Base-by-base conservation (phyloP, 768 basidiomycete species). In the Russula compacta region DNA sequence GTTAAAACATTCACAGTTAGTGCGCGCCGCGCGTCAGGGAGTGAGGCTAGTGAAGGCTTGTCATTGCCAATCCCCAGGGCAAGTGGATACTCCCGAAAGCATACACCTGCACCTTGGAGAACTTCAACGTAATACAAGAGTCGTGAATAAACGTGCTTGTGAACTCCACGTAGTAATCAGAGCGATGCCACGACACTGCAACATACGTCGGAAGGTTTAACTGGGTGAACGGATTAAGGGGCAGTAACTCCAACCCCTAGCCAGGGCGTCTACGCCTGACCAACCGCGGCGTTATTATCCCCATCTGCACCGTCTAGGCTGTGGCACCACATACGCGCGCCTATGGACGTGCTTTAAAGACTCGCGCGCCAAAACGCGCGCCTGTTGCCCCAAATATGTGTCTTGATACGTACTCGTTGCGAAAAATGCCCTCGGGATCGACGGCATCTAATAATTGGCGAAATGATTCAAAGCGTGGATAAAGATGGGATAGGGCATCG, bases 381-480 rank as follows among this genome's bases (percentile, higher is more conserved):
- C 70, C 77, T 35, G 64, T 74, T 62, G 76, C 77, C 53, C 91
- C 91, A 67, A 91, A 82, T 39, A 98, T 76, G 74, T 98, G 95
- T 64, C 95, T 81, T 65, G 86, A 79, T 54, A 95, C 83, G 70
- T 98, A 97, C 73, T 89, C 86, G 69, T 95, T 97, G 56, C 87
- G 83, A 78, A 95, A 88, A 57, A 87, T 74, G 46, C 89, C 88
- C 60, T 72, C 69, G 5, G 87, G 85, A 77, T 98, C 95, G 19
- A 87, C 84, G 8, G 76, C 70, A 46, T 83, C 71, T 47, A 94
- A 73, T 51, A 95, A 81, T 46, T 73, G 70, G 32, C 81, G 74
- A 74, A 92, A 98, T 67, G 87, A 84, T 66, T 84, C 81, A 73
- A 93, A 97, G 61, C 77, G 80, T 21, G 94, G 89, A 74, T 98